Conservation (phyloP, 805 yeast species). For the Zygotorulaspora chibaensis region DNA sequence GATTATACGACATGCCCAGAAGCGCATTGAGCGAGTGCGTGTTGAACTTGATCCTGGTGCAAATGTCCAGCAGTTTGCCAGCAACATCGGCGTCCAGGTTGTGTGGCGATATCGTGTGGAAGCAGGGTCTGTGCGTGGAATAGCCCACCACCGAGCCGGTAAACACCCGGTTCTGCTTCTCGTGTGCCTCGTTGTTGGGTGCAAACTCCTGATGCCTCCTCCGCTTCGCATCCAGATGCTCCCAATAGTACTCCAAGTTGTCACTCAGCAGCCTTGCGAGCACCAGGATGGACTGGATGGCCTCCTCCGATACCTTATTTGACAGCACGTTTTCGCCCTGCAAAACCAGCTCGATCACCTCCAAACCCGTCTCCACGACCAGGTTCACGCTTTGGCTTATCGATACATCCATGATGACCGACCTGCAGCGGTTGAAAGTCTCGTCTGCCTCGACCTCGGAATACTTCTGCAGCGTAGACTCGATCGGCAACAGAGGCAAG, state of each 20-base stretch:
- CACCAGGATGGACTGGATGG: conserved; percentile 29
- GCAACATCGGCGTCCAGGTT: conserved; percentile 29
- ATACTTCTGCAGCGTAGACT: conserved; percentile 19
- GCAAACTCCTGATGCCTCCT: conserved; percentile 1
- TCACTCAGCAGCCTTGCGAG: conserved; percentile 40
- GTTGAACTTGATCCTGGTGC: conserved; percentile 35
- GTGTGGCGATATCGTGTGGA: conserved; percentile 36
- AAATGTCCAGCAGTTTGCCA: conserved; percentile 26
- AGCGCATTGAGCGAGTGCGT: conserved; percentile 31
- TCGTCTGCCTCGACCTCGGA: conserved; percentile 24
- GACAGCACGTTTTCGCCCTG: conserved; percentile 16
- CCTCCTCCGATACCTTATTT: conserved; percentile 10
- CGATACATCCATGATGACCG: conserved; percentile 24
- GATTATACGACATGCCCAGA: conserved; percentile 28
- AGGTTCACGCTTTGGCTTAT: conserved; percentile 20
- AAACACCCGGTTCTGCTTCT: conserved; percentile 17
- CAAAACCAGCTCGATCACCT: conserved; percentile 21
- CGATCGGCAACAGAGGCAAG: conserved; percentile 25
- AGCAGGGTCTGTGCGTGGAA: conserved; percentile 34
- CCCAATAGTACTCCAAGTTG: conserved; percentile 40
- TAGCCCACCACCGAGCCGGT: conserved; percentile 30
- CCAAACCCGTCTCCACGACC: conserved; percentile 15
- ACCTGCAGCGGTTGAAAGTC: conserved; percentile 23
- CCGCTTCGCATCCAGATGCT: conserved; percentile 15
- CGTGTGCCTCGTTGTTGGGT: conserved; percentile 5